phyloP scores from a whole-genome alignment of 1,284 basidiomycete species.

The Fomitopsis schrenkii region DNA sequence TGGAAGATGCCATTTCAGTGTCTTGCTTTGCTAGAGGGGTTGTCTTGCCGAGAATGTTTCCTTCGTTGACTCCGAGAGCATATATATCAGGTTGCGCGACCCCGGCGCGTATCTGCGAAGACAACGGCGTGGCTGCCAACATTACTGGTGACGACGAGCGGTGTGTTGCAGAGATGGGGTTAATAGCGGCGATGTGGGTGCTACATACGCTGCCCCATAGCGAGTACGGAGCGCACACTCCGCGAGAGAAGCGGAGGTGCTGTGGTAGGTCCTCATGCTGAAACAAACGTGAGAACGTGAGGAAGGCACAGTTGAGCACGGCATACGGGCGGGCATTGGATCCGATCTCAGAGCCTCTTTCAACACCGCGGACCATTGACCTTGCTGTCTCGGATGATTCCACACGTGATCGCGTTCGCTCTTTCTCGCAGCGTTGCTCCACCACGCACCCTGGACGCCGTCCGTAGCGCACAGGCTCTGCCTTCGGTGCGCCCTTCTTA shows the following conservation, averaged over 20 bases:
- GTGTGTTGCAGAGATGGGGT: background rate
- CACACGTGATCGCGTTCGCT: background rate
- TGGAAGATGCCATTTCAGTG: slow-evolving; percentile 8
- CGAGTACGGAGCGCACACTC: background rate
- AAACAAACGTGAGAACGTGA: background rate
- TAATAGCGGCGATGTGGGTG: background rate
- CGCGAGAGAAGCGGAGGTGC: background rate
- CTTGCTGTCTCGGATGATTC: background rate
- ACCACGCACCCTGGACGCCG: background rate
- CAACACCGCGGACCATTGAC: background rate
- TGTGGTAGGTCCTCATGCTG: background rate
- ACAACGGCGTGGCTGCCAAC: background rate
- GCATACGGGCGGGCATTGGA: background rate
- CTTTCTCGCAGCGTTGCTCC: background rate
- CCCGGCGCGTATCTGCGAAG: background rate
- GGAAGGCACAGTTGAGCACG: background rate
- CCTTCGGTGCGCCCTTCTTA: background rate
- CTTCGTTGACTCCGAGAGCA: background rate
- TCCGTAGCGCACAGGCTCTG: background rate
- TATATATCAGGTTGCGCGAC: background rate
- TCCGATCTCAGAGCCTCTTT: background rate
- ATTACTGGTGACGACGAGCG: background rate
- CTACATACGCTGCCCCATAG: background rate
- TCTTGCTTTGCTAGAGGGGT: background rate
- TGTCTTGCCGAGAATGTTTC: background rate